Evolutionary conservation across 148 eudicot genomes (phyloP), one percentile per base, ranked within the genome.

Genomic region (Pharnaceum exiguum): DNA sequence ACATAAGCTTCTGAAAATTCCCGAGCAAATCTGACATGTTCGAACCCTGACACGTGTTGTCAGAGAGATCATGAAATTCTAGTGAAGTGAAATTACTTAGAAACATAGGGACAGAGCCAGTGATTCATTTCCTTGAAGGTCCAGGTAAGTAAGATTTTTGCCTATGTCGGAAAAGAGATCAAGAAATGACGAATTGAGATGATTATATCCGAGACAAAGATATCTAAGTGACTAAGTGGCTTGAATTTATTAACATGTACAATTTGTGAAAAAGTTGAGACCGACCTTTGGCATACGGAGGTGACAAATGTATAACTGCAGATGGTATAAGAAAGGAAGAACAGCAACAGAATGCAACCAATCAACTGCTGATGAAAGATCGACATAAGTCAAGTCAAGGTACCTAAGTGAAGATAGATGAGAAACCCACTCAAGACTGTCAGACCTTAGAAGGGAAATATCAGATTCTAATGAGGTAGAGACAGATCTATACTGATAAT

Each of bases 361-460:
- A 46, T 65, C 55, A n/a, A 40, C 36, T 2, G 70, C 75, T 17
- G 46, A 9, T 2, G 62, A 60, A 27, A 77, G 72, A 22, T 75
- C 63, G 1, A 59, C 72, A 5, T 40, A 12, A n/a, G 53, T 77
- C 59, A 80, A 56, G 17, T 73, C 74, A 56, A 79, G 73, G 46
- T 55, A 53, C 22, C 27, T 25, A 19, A 80, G 35, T 3, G 74
- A 52, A 43, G 45, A 39, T 56, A 77, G 75, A 6, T 62, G 58
- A 45, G 67, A 55, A 36, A 77, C 42, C 85, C 85, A 80, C 29
- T 57, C 42, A 18, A 77, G 58, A 57, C 33, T 47, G 28, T 56
- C 62, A 21, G 58, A 36, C 8, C 5, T 51, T 12, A 73, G 53
- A 5, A n/a, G n/a, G n/a, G n/a, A n/a, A n/a, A n/a, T n/a, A n/a